phyloP scores from a whole-genome alignment of 2,329 filamentous ascomycete genomes.

The Ophiostoma populinum region DNA sequence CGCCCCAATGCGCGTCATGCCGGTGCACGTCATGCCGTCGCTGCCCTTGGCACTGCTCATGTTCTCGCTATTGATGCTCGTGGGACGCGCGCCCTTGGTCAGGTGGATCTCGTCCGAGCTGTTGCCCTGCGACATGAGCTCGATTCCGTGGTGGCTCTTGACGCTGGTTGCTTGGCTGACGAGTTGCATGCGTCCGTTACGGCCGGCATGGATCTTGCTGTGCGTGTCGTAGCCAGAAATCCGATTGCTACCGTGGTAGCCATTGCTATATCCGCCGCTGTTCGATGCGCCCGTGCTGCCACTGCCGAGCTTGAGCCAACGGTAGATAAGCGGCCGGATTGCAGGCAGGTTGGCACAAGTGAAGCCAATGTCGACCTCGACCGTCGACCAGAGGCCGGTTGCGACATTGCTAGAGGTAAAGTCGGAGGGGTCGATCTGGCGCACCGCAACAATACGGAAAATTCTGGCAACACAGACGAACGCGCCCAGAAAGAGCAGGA shows the following conservation, averaged over 20 bases:
- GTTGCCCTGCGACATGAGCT: conserved; percentile 10
- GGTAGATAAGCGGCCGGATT: conserved; percentile 6
- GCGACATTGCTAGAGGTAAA: conserved; percentile 9
- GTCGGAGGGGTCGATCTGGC: conserved; percentile 8
- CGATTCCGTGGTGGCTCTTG: conserved; percentile 7
- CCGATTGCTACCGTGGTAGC: not conserved
- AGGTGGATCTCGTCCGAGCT: conserved; percentile 8
- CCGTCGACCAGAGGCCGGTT: conserved; percentile 9
- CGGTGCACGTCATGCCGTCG: not conserved
- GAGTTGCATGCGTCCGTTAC: conserved; percentile 5
- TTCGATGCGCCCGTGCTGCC: conserved; percentile 2
- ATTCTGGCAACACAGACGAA: conserved; percentile 10
- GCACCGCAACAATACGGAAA: conserved; percentile 10
- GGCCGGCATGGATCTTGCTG: conserved; percentile 8
- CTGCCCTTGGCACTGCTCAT: conserved; percentile 2
- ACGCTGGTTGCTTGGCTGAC: too few species aligned
- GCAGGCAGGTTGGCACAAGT: conserved; percentile 10
- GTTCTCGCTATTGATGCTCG: conserved; percentile 1
- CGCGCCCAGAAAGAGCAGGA: conserved; percentile 17
- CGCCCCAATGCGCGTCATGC: not conserved
- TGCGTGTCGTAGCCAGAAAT: conserved; percentile 4
- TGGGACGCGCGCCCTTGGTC: conserved; percentile 7
- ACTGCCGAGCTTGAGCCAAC: conserved; percentile 5
- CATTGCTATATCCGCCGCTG: too few species aligned
- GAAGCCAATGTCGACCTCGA: conserved; percentile 10